Evolutionary conservation across 441 rosid genomes (phyloP).

Genomic region (Eruca vesicaria): DNA sequence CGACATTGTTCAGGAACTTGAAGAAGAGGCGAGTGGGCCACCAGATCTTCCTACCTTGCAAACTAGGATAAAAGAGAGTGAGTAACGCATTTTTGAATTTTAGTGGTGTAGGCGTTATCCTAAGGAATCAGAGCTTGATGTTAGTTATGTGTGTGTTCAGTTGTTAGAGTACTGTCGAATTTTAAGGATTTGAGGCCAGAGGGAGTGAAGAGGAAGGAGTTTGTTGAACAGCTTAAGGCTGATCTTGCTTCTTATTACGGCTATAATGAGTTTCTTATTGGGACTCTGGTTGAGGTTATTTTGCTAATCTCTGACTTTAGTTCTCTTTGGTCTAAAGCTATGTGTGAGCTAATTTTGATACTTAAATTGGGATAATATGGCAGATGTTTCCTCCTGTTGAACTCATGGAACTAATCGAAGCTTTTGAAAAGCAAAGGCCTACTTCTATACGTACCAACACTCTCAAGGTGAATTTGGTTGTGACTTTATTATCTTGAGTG

Average conservation of each 20-base stretch:
- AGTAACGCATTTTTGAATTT: slow-evolving; percentile 25
- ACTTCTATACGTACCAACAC: slow-evolving; percentile 89
- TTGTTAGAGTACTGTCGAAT: slow-evolving; percentile 82
- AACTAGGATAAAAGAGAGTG: slow-evolving; percentile 82
- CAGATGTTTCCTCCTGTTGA: slow-evolving; percentile 97
- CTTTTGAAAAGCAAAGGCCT: slow-evolving; percentile 93
- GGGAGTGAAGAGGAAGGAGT: slow-evolving; percentile 68
- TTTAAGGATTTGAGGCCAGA: slow-evolving; percentile 68
- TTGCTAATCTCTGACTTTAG: neutral
- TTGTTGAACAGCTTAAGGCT: slow-evolving; percentile 62
- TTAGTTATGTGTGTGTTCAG: slow-evolving; percentile 37
- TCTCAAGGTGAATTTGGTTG: slow-evolving; percentile 55
- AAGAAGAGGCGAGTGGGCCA: slow-evolving; percentile 66
- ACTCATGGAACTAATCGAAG: slow-evolving; percentile 84
- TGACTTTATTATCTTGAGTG: neutral
- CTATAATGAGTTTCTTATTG: slow-evolving; percentile 85
- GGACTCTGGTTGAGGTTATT: slow-evolving; percentile 78
- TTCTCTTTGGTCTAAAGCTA: neutral
- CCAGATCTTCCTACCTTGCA: slow-evolving; percentile 75
- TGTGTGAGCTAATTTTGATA: neutral
- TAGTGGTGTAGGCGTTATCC: neutral
- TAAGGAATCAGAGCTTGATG: neutral
- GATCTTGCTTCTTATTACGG: slow-evolving; percentile 84
- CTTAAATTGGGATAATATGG: slow-evolving; percentile 15
- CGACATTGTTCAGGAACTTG: slow-evolving; percentile 64